Conservation (phyloP, 768 basidiomycete species). For the Pholiota microspora region DNA sequence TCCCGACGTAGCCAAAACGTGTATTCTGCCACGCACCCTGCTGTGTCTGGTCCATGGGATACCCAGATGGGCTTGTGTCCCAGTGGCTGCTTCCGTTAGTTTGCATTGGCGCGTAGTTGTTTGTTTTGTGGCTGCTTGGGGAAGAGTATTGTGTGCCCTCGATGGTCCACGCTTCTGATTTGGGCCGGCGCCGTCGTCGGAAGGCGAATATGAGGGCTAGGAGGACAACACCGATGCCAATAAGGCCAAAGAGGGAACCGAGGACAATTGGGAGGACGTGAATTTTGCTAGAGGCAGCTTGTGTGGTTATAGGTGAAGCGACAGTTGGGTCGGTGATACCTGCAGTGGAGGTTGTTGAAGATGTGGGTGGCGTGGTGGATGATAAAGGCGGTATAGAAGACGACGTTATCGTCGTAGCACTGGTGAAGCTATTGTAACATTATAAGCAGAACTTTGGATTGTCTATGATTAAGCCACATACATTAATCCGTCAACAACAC, state of each 20-base stretch:
- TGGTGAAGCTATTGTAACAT: not conserved
- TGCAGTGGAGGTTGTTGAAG: slow-evolving; percentile 10
- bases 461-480: slow-evolving; percentile 20
- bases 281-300: slow-evolving; percentile 10
- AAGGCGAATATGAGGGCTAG: slow-evolving; percentile 28
- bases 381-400: not conserved
- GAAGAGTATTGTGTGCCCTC: slow-evolving; percentile 14
- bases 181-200: slow-evolving; percentile 25
- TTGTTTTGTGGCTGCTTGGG: not conserved
- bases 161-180: slow-evolving; percentile 35
- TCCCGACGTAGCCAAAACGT: slow-evolving; percentile 17
- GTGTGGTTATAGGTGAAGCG: slow-evolving; percentile 19
- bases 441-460: too few species aligned
- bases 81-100: not conserved
- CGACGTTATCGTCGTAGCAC: not conserved
- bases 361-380: not conserved
- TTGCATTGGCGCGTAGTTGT: not conserved
- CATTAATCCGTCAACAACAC: slow-evolving; percentile 39
- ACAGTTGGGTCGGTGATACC: slow-evolving; percentile 12
- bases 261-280: slow-evolving; percentile 32
- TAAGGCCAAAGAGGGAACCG: slow-evolving; percentile 30
- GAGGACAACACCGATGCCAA: slow-evolving; percentile 27
- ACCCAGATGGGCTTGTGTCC: not conserved
- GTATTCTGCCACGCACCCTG: slow-evolving; percentile 18
- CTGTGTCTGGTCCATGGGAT: slow-evolving; percentile 5